These are phyloP conservation scores for Phytophthora boehmeriae DNA, from an alignment of 352 stramenopile species.

Conservation along the genomic window DNA sequence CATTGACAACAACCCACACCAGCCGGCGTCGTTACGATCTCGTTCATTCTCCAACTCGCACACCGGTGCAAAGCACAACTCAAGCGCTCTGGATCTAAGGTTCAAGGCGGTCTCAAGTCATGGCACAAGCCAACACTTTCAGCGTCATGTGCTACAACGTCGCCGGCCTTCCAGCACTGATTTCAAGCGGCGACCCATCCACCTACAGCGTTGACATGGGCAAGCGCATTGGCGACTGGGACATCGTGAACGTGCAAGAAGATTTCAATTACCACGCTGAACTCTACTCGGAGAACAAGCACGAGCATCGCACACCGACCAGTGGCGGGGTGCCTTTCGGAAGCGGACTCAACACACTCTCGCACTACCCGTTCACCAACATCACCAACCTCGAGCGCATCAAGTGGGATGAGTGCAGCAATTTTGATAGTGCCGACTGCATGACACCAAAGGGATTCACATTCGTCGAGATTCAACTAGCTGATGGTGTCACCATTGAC, in stretches of 20 bases:
- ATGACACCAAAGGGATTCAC: conserved; percentile 57
- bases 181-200: conserved; percentile 46
- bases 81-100: too few relatives aligned
- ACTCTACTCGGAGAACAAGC: conserved; percentile 42
- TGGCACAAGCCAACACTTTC: background rate
- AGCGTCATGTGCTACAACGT: conserved; percentile 31
- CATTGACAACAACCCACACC: too few relatives aligned
- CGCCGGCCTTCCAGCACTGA: conserved; percentile 38
- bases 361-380: conserved; percentile 40
- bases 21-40: too few relatives aligned
- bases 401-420: conserved; percentile 52
- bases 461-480: conserved; percentile 43
- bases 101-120: conserved; percentile 45
- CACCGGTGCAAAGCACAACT: too few relatives aligned
- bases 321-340: conserved; percentile 47
- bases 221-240: conserved; percentile 39
- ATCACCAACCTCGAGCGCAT: conserved; percentile 38
- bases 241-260: conserved; percentile 40
- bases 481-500: conserved; percentile 43
- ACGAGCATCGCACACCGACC: conserved; percentile 42
- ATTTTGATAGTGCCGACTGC: conserved; percentile 46
- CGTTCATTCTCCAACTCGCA: too few relatives aligned
- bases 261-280: conserved; percentile 43
- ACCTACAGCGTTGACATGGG: conserved; percentile 46
- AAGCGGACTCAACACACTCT: conserved; percentile 48